Evolutionary conservation across 257 asterid genomes (phyloP).

Genomic region (Lycium ferocissimum): DNA sequence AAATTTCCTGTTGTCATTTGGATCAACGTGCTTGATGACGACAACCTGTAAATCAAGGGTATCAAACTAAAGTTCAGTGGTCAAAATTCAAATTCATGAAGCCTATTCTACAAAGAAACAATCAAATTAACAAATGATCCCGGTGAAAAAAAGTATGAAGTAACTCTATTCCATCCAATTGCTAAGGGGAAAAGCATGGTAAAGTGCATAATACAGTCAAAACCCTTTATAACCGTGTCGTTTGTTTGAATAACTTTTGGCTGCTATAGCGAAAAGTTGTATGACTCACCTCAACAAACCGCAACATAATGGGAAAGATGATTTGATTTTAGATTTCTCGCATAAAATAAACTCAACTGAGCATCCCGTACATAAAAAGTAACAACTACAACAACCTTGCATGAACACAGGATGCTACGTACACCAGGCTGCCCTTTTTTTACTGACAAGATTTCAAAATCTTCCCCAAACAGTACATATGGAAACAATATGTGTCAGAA

Average conservation of each 20-base stretch:
- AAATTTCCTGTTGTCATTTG: conserved; percentile 81
- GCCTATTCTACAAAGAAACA: background rate
- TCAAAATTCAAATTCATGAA: background rate
- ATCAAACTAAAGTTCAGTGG: background rate
- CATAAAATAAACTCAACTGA: background rate
- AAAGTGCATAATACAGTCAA: background rate
- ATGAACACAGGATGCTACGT: too few species aligned
- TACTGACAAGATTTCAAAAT: too few species aligned
- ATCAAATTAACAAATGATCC: background rate
- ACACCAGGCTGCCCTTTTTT: too few species aligned
- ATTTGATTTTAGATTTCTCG: background rate
- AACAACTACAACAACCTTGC: too few species aligned
- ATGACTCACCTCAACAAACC: background rate
- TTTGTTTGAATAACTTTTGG: too few species aligned
- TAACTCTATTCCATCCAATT: background rate
- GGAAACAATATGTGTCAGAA: too few species aligned
- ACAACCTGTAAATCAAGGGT: conserved; percentile 53
- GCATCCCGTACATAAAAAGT: background rate
- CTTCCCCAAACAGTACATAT: too few species aligned
- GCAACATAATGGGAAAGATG: background rate
- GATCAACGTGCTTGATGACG: conserved; percentile 88
- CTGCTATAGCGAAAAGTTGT: too few species aligned
- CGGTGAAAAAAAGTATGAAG: background rate
- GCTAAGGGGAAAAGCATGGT: background rate
- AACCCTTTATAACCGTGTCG: too few species aligned